Base-by-base conservation (phyloP, 169 alveolate species). In the Cystoisospora suis region DNA sequence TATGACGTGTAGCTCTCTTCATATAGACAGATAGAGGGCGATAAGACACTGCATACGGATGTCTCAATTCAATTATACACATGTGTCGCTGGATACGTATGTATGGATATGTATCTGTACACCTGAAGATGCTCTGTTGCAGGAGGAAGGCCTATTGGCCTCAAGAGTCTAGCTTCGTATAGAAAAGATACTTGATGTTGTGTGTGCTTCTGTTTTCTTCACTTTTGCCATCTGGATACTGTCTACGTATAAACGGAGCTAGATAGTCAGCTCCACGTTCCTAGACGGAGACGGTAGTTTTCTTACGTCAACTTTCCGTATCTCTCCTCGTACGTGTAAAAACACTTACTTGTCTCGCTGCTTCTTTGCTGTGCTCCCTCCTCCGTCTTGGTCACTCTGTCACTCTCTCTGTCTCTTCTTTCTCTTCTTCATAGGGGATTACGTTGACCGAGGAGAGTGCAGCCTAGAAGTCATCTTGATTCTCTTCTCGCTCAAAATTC, bases 381-480 rank as follows among this genome's bases (percentile, higher is more conserved):
- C 65, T 53, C 65, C 29, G 23, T 12, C 12, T 15, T 53, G 23
- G 12, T 53, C 23, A 15, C 65, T 23, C 65, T 12, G 15, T 38
- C 3, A 77, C 20, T 12, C 12, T 34, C 45, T 17, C 44, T 44
- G n/a, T 46, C 5, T 9, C 65, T 17, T n/a, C 12, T 77, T 44
- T 3, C 61, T 38, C 29, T 3, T 77, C 45, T 49, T 80, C n/a
- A 4, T 46, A 34, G 89, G 89, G 17, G 80, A 83, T 36, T 83
- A 58, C 80, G 89, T 83, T 29, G 89, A 83, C 80, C 38, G 89
- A 45, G 81, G 89, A 0, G 45, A 32, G 4, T 83, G 49, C 89
- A 59, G 80, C 77, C 42, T 61, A n/a, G 89, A 83, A 6, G 81
- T 83, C 17, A 58, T 83, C 5, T 61, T 83, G 53, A 58, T 83